Percentiles rank a stretch among this genome's conserved stretches.
These are phyloP conservation scores for Globisporangium megalacanthum DNA, from an alignment of 352 stramenopile genomes.

Conservation along the genomic window DNA sequence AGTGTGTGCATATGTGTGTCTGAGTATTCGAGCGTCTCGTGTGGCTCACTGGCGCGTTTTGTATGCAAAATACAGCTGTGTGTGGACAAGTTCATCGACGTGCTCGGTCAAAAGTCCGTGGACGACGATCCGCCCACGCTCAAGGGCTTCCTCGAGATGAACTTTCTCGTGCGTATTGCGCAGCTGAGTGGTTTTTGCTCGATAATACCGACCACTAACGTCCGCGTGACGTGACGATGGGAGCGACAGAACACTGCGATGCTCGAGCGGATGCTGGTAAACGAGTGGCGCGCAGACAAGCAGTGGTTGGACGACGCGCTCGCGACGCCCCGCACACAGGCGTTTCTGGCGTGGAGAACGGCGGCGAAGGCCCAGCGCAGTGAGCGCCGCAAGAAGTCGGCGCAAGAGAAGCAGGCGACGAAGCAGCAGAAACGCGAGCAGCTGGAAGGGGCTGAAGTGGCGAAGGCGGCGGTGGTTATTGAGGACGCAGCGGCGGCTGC, in stretches of 20 bases:
- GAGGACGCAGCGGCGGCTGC: no score
- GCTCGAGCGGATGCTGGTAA: constrained; percentile 60
- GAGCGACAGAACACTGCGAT: constrained; percentile 30
- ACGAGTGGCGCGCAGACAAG: constrained; percentile 58
- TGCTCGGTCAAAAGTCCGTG: constrained; percentile 52
- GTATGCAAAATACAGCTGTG: constrained; percentile 28
- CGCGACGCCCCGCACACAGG: constrained; percentile 43
- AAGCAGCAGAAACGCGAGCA: constrained; percentile 32
- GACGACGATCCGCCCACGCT: constrained; percentile 18
- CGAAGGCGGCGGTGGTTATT: constrained; percentile 8
- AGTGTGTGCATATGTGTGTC: not conserved
- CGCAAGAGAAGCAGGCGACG: constrained; percentile 29
- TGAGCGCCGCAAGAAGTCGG: constrained; percentile 51
- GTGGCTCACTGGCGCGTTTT: not conserved
- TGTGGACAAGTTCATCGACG: constrained; percentile 69
- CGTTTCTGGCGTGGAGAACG: constrained; percentile 62
- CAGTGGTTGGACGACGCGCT: constrained; percentile 51
- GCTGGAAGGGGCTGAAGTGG: constrained; percentile 17
- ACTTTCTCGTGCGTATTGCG: constrained; percentile 52
- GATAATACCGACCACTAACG: no score
- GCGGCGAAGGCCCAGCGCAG: constrained; percentile 54
- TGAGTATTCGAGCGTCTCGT: not conserved
- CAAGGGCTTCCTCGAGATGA: constrained; percentile 79
- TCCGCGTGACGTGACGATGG: not conserved
- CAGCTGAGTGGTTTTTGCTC: not conserved